These are phyloP conservation scores for Amanita pallidorosea DNA, from an alignment of 768 basidiomycete genomes.

Conservation along the genomic window DNA sequence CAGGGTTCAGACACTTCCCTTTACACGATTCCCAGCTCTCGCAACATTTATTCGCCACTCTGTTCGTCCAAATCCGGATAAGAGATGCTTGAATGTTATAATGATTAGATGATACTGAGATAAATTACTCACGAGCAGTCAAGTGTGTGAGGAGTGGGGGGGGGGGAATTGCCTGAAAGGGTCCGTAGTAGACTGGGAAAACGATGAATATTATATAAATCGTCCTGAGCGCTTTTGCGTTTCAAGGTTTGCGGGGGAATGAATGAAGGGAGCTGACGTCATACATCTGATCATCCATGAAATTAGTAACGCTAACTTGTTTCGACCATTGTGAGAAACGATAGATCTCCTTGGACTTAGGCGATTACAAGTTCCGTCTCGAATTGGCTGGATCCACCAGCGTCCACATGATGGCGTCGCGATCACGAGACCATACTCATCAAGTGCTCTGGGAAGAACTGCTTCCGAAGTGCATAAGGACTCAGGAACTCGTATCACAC, in stretches of 20 bases:
- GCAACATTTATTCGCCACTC: conserved; percentile 87
- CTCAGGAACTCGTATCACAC: not conserved
- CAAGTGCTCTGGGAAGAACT: no score
- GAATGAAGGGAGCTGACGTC: not conserved
- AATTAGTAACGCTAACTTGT: not conserved
- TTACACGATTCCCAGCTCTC: conserved; percentile 81
- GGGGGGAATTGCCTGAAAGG: not conserved
- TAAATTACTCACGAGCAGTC: not conserved
- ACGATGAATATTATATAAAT: not conserved
- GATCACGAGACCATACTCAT: not conserved
- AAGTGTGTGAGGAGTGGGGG: not conserved
- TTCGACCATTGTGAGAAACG: not conserved
- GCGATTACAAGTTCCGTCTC: not conserved
- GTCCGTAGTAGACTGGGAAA: not conserved
- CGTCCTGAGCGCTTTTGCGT: not conserved
- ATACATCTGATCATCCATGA: not conserved
- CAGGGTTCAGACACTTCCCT: conserved; percentile 86
- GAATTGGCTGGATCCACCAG: not conserved
- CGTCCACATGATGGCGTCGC: not conserved
- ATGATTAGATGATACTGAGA: not conserved
- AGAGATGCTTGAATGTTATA: conserved; percentile 13
- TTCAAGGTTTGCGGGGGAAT: not conserved
- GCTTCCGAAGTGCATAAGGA: no score
- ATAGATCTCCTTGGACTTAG: not conserved
- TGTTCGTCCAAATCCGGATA: conserved; percentile 67